Percentiles rank a stretch among this genome's conserved stretches.
Evolutionary conservation across 2,329 filamentous ascomycete species (phyloP).

Genomic region (Bipolaris sorokiniana): DNA sequence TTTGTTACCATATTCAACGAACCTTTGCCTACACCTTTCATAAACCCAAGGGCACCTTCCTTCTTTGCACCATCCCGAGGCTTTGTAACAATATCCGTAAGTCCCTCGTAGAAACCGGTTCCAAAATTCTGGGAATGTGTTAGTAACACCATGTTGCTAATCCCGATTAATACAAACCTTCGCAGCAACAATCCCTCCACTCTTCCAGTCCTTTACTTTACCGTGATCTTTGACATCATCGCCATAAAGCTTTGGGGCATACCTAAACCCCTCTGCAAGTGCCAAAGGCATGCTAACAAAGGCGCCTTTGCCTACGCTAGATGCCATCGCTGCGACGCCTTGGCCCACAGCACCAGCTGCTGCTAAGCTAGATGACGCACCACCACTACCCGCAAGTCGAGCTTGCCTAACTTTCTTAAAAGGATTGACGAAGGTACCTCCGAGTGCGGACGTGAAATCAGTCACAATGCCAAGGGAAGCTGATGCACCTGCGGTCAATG

Average conservation of each 20-base stretch:
- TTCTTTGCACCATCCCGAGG: slow-evolving; percentile 42
- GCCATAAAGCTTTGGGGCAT: slow-evolving; percentile 48
- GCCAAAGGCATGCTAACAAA: slow-evolving; percentile 50
- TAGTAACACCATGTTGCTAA: background rate
- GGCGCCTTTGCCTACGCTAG: slow-evolving; percentile 15
- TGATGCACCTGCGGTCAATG: background rate
- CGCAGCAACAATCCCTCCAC: slow-evolving; percentile 40
- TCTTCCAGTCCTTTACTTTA: slow-evolving; percentile 44
- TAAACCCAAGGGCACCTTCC: slow-evolving; percentile 41
- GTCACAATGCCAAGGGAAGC: background rate
- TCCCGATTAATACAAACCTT: background rate
- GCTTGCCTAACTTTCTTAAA: background rate
- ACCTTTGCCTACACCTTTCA: slow-evolving; percentile 48
- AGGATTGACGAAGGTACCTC: background rate
- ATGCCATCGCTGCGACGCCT: background rate
- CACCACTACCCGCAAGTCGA: background rate
- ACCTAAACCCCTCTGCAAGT: slow-evolving; percentile 45
- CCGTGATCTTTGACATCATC: slow-evolving; percentile 43
- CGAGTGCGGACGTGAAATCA: background rate
- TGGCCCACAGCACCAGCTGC: slow-evolving; percentile 1
- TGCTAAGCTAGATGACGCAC: background rate
- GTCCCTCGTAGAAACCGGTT: slow-evolving; percentile 25
- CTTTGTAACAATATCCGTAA: slow-evolving; percentile 41
- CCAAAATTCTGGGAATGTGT: background rate
- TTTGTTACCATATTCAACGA: slow-evolving; percentile 9